Base-by-base conservation (phyloP, 1,284 basidiomycete species). In the Stereum hirsutum region DNA sequence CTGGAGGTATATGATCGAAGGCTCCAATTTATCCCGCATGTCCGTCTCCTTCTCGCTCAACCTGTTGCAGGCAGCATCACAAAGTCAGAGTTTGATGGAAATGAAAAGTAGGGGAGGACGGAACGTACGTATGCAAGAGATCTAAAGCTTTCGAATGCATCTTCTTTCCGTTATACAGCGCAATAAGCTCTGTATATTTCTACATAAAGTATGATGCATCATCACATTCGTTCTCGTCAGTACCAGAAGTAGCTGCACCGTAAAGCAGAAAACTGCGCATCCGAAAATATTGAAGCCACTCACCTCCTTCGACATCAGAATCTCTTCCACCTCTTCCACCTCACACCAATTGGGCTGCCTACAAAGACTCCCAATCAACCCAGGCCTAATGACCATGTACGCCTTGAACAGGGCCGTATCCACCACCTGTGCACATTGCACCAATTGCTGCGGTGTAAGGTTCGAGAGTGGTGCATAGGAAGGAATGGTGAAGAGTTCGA, bases 321-420 rank as follows among this genome's bases (percentile, higher is more conserved):
- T 77, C 56, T 88, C 89, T 59, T 98, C 93, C 0, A 99, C 91
- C 57, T 98, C 91, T 1, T 82, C 81, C 0, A 98, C 92, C 57
- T 98, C 92, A 62, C 94, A 98, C 91, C 93, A 99, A 61, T 98
- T 98, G 17, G 89, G 80, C 31, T 95, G 71, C 30, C 96, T 75
- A 62, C 95, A 98, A 34, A 99, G 62, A 20, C 90, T 80, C 0
- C 90, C 92, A 4, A 99, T 68, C 46, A 99, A 66, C 7, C 75
- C 79, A 0, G 95, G 93, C 44, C 88, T 74, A 24, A 86, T 85
- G 28, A 88, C 71, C 17, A 99, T 66, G 60, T 96, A 98, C 7
- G 86, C 85, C 64, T 96, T 96, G 68, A 99, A 94, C 50, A 99
- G 65, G 6, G 89, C 92, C 0, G 96, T 99, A 58, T 99, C 93